phyloP scores from a whole-genome alignment of 2,329 filamentous ascomycete genomes.

The Alternaria solani region DNA sequence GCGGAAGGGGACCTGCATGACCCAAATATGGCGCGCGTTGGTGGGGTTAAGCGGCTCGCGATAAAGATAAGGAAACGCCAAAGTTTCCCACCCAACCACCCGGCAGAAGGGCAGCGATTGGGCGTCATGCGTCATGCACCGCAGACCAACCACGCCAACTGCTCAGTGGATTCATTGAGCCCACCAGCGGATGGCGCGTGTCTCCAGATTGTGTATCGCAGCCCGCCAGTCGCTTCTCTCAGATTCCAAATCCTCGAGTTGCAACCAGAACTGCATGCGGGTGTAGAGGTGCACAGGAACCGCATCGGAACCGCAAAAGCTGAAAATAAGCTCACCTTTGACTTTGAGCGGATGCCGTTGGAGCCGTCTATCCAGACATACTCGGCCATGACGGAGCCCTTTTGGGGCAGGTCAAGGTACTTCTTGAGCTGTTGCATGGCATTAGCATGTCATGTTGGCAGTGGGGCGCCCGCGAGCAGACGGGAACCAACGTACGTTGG shows the following conservation, averaged over 20 bases:
- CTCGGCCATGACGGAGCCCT: slow-evolving; percentile 88
- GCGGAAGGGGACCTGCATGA: not conserved
- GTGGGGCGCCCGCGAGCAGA: slow-evolving; percentile 25
- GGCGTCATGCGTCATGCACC: slow-evolving; percentile 28
- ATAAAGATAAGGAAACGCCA: slow-evolving; percentile 39
- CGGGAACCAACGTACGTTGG: slow-evolving; percentile 54
- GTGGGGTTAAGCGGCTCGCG: slow-evolving; percentile 22
- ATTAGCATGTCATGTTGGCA: slow-evolving; percentile 28
- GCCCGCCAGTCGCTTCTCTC: slow-evolving; percentile 5
- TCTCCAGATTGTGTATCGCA: not conserved
- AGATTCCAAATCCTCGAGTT: not conserved
- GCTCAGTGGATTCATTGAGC: not conserved
- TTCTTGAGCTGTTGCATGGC: slow-evolving; percentile 75
- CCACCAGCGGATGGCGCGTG: too few relatives aligned
- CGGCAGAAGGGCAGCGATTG: slow-evolving; percentile 22
- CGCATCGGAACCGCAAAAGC: slow-evolving; percentile 14
- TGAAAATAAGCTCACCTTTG: slow-evolving; percentile 73
- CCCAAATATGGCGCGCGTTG: slow-evolving; percentile 41
- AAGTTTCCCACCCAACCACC: slow-evolving; percentile 9
- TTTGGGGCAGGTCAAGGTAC: slow-evolving; percentile 90
- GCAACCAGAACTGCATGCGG: not conserved
- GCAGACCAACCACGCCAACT: slow-evolving; percentile 1
- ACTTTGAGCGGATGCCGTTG: slow-evolving; percentile 91
- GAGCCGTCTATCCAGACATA: slow-evolving; percentile 94
- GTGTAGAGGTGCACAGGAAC: too few relatives aligned